Evolutionary conservation across 768 basidiomycete species (phyloP), one percentile per base, ranked within the genome.

Genomic region (Xerocomellus chrysenteron): DNA sequence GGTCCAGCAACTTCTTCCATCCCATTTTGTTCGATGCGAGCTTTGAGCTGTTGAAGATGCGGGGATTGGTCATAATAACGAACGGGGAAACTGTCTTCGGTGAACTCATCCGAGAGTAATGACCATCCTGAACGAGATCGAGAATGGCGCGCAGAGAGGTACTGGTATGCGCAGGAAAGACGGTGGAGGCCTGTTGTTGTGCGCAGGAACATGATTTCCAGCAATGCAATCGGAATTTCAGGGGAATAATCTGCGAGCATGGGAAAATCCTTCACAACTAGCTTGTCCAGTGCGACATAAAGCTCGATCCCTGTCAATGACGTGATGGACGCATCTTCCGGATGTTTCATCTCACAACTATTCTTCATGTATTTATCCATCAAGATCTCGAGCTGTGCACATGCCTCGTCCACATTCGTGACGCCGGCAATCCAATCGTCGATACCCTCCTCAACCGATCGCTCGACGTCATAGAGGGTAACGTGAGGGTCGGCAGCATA

Each of bases 301-400:
- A 75, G 68, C 32, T 79, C 75, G 0, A 67, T 39, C 10, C 40
- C 14, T 0, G 66, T 67, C 47, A 83, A 63, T 28, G 82, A 52
- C 70, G 78, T 75, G 6, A 75, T 53, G 0, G 80, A 80, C 3
- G 58, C 33, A 39, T 68, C 58, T 52, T 80, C 78, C 13, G 76
- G 71, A 35, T 70, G 2, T 5, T 5, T 5, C 26, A 26, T n/a
- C n/a, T n/a, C n/a, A n/a, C n/a, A 26, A 13, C 3, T 5, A 54
- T 58, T 11, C 53, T 30, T 46, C 74, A 76, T 12, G 35, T 75
- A 74, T 10, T 60, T 37, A 3, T 46, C 42, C 33, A 16, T 67
- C 42, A 67, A 70, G 3, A 61, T 17, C 50, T 59, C 59, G 14
- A 65, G 52, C 32, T 59, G 56, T 10, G 33, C 14, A 1, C 66